Percentiles rank a stretch among this genome's conserved stretches.
These are phyloP conservation scores for Lindgomyces ingoldianus DNA, from an alignment of 495 filamentous ascomycete species.

Conservation along the genomic window DNA sequence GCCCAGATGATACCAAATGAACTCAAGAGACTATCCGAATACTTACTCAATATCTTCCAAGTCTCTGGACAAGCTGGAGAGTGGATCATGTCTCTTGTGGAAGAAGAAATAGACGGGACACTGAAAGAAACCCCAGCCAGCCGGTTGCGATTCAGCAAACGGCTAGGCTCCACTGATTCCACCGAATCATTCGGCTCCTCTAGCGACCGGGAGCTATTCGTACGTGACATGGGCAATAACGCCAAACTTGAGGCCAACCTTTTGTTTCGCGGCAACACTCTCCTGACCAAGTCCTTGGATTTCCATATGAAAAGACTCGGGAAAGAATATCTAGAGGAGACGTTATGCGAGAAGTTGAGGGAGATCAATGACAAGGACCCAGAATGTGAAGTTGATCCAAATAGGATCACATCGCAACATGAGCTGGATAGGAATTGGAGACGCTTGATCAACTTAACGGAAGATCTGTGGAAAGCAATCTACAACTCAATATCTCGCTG, in stretches of 20 bases:
- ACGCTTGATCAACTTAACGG: slow-evolving; percentile 72
- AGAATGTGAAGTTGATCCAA: slow-evolving; percentile 94
- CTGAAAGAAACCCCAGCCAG: slow-evolving; percentile 72
- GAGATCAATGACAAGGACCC: slow-evolving; percentile 86
- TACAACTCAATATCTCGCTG: slow-evolving; percentile 68
- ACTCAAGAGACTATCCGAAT: slow-evolving; percentile 77
- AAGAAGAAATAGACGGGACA: slow-evolving; percentile 94
- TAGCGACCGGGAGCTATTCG: slow-evolving; percentile 61
- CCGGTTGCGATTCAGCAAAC: slow-evolving; percentile 70
- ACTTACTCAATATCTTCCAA: slow-evolving; percentile 91
- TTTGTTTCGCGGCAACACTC: slow-evolving; percentile 90
- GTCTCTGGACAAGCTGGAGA: slow-evolving; percentile 85
- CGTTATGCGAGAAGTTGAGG: slow-evolving; percentile 76
- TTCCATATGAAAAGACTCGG: slow-evolving; percentile 93
- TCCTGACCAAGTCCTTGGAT: slow-evolving; percentile 92
- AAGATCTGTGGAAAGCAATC: slow-evolving; percentile 83
- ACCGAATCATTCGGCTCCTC: slow-evolving; percentile 53
- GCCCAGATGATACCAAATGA: slow-evolving; percentile 74
- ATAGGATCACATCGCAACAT: slow-evolving; percentile 66
- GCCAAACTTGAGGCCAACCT: slow-evolving; percentile 81
- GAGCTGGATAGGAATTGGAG: slow-evolving; percentile 85
- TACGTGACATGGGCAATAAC: slow-evolving; percentile 63
- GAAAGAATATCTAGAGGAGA: slow-evolving; percentile 89
- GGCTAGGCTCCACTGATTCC: slow-evolving; percentile 79
- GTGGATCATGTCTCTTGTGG: slow-evolving; percentile 90